Conservation (phyloP, 768 basidiomycete genomes). For the Phaeotremella fagi region DNA sequence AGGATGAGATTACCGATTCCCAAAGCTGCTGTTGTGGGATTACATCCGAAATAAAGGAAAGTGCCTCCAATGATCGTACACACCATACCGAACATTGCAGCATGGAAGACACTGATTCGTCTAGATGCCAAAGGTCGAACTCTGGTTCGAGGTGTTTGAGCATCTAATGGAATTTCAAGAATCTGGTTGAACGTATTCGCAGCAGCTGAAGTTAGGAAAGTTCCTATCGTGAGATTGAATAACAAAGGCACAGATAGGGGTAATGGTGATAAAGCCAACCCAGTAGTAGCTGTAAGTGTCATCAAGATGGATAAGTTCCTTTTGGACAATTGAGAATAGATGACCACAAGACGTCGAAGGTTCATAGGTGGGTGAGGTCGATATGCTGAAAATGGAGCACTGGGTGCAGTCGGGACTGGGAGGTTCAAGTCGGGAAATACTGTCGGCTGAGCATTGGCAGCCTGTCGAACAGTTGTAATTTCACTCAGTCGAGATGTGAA, state of each 20-base stretch:
- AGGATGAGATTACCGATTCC: conserved; percentile 79
- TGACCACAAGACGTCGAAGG: conserved; percentile 54
- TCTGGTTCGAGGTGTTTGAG: conserved; percentile 90
- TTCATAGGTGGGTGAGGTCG: conserved; percentile 44
- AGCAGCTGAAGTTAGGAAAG: conserved; percentile 81
- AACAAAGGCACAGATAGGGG: conserved; percentile 78
- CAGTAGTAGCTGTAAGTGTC: conserved; percentile 82
- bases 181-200: conserved; percentile 94
- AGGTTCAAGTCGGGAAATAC: conserved; percentile 32
- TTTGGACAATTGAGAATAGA: conserved; percentile 81
- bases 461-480: conserved; percentile 25
- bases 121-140: conserved; percentile 78
- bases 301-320: conserved; percentile 74
- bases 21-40: conserved; percentile 75
- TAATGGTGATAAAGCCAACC: conserved; percentile 86
- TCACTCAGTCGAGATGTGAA: conserved; percentile 19
- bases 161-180: conserved; percentile 90
- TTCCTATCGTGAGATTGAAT: conserved; percentile 80
- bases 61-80: conserved; percentile 76
- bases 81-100: conserved; percentile 66
- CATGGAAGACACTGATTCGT: conserved; percentile 80
- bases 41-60: conserved; percentile 74
- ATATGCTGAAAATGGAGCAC: conserved; percentile 32
- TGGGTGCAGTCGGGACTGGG: conserved; percentile 25
- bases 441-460: conserved; percentile 15